Conservation (phyloP, 345 rosid species). For the Psidium friedrichsthalianum region DNA sequence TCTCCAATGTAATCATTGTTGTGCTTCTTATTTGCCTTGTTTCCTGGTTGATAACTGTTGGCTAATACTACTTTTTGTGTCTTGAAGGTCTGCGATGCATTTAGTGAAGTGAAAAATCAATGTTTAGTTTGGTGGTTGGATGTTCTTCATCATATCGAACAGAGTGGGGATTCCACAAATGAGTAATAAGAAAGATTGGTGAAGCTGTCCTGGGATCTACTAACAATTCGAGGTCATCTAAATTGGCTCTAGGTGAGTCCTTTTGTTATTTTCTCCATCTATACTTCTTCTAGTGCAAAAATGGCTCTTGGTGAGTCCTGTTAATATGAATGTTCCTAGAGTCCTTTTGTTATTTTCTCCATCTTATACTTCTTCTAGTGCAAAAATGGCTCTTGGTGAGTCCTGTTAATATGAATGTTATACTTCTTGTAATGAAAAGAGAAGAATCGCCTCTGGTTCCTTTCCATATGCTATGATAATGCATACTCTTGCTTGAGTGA, state of each 20-base stretch:
- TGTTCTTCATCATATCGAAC: conserved; percentile 55
- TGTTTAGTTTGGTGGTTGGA: conserved; percentile 78
- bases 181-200: conserved; percentile 76
- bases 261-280: background rate
- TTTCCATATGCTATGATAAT: background rate
- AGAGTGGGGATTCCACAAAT: conserved; percentile 40
- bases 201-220: conserved; percentile 60
- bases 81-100: conserved; percentile 55
- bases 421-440: background rate
- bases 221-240: conserved; percentile 46
- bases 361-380: background rate
- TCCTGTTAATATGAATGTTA: background rate
- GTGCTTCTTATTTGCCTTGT: background rate
- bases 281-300: background rate
- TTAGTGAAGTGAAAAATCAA: conserved; percentile 28
- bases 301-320: background rate
- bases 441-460: background rate
- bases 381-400: background rate
- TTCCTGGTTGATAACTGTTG: background rate
- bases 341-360: background rate
- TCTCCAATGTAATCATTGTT: background rate
- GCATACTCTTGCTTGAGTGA: background rate
- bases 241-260: conserved; percentile 7
- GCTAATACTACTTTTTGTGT: background rate
- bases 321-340: background rate